Evolutionary conservation across 2,329 filamentous ascomycete genomes (phyloP), one percentile per base, ranked within the genome.

Genomic region (Arthrinium puccinioides): DNA sequence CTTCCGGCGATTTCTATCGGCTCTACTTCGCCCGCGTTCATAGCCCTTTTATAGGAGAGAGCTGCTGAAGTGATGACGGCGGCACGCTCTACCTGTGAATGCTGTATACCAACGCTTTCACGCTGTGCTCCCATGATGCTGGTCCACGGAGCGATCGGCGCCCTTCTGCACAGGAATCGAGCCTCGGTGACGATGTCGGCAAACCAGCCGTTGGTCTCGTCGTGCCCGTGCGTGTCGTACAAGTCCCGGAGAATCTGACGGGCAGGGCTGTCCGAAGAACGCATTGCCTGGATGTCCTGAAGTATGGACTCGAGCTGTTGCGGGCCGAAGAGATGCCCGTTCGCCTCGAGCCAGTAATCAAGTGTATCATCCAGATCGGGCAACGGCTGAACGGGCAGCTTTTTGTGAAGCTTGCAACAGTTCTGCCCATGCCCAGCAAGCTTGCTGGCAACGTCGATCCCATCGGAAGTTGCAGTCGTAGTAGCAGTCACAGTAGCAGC

Each of bases 71-170:
- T 20, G 14, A 40, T 36, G 10, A 40, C 26, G 33, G 38, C 38
- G 9, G 38, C 38, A 31, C 33, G 38, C 15, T 40, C 38, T 5
- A 27, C 28, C 29, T 41, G 39, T 7, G 39, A 41, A 6, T 37
- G 39, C 10, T 10, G 28, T n/a, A 14, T 16, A 5, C 14, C 19
- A 20, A 11, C 38, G n/a, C n/a, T n/a, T 13, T 38, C 28, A 21
- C 34, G 34, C 11, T 40, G 35, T 5, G 28, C 24, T 11, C 34
- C 35, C 32, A 36, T 36, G 21, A 36, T 40, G 26, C 38, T 40
- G 9, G 32, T 21, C 5, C 27, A 18, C 7, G 27, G 38, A 19
- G 38, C 38, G 5, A 36, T 28, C 5, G 32, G 16, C 4, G 26
- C 32, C n/a, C 38, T 36, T 19, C 16, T 40, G 15, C 26, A 23